These are phyloP conservation scores for Aquilaria malaccensis DNA, from an alignment of 345 rosid species.

Conservation along the genomic window DNA sequence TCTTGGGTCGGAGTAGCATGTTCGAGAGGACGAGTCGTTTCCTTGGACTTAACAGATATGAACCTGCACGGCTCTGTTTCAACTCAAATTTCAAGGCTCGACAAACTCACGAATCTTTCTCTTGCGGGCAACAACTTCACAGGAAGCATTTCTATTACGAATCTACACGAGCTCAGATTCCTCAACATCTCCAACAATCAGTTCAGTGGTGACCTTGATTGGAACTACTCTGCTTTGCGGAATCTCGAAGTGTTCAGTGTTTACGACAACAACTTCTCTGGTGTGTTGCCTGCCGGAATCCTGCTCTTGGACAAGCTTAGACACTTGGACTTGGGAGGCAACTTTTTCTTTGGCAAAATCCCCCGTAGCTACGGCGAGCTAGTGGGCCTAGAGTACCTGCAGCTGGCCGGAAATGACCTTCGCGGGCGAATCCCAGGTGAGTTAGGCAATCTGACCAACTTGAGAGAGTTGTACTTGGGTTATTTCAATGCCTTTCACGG, in stretches of 20 bases:
- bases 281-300: conserved; percentile 38
- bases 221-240: conserved; percentile 34
- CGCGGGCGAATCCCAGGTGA: conserved; percentile 42
- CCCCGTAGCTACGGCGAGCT: conserved; percentile 40
- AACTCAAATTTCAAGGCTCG: conserved; percentile 33
- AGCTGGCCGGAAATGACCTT: conserved; percentile 53
- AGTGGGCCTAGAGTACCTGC: conserved; percentile 35
- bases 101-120: conserved; percentile 40
- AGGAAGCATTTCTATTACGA: conserved; percentile 32
- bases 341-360: conserved; percentile 45
- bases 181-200: conserved; percentile 53
- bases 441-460: conserved; percentile 47
- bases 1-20: conserved; percentile 55
- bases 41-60: conserved; percentile 51
- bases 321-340: conserved; percentile 61
- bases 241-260: conserved; percentile 40
- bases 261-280: conserved; percentile 52
- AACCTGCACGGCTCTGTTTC: conserved; percentile 43
- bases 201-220: conserved; percentile 40
- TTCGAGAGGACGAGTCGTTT: conserved; percentile 34
- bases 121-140: conserved; percentile 53
- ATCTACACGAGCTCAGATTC: conserved; percentile 30
- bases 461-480: conserved; percentile 51
- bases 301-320: conserved; percentile 26
- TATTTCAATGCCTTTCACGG: conserved; percentile 48